Conservation (phyloP, 2,329 filamentous ascomycete species). For the Raffaelea arxii region DNA sequence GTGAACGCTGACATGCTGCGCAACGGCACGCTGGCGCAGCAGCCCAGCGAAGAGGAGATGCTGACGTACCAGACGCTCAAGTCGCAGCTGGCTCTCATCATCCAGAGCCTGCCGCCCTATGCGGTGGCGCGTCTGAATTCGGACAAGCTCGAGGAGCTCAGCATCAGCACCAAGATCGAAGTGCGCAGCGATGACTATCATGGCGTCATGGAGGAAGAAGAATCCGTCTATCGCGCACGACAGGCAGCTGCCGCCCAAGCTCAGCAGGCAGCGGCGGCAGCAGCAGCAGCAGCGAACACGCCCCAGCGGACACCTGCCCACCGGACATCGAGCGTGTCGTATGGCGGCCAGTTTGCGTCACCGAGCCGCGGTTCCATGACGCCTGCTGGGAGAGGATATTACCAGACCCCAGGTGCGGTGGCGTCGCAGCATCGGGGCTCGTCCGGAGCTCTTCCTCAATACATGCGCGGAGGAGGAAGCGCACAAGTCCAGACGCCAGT, state of each 20-base stretch:
- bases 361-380: constrained; percentile 34
- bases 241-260: constrained; percentile 6
- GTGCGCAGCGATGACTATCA: constrained; percentile 64
- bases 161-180: constrained; percentile 70
- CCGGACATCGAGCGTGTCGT: constrained; percentile 25
- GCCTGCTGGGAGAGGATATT: constrained; percentile 24
- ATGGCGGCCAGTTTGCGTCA: constrained; percentile 36
- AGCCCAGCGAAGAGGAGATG: constrained; percentile 49
- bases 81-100: constrained; percentile 62
- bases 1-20: constrained; percentile 58
- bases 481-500: constrained; percentile 22
- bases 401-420: constrained; percentile 31
- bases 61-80: constrained; percentile 64
- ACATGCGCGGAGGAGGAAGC: constrained; percentile 3
- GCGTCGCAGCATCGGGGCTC: constrained; percentile 30
- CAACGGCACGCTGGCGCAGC: constrained; percentile 55
- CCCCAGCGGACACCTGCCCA: constrained; percentile 19
- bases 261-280: constrained; percentile 18
- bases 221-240: constrained; percentile 40
- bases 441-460: constrained; percentile 22
- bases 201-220: constrained; percentile 78
- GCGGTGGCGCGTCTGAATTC: constrained; percentile 80
- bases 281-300: constrained; percentile 18
- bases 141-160: constrained; percentile 72
- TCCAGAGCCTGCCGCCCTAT: constrained; percentile 70